Percentiles rank a stretch among this genome's conserved stretches.
These are phyloP conservation scores for Syzygium grande DNA, from an alignment of 345 rosid species.

Conservation along the genomic window DNA sequence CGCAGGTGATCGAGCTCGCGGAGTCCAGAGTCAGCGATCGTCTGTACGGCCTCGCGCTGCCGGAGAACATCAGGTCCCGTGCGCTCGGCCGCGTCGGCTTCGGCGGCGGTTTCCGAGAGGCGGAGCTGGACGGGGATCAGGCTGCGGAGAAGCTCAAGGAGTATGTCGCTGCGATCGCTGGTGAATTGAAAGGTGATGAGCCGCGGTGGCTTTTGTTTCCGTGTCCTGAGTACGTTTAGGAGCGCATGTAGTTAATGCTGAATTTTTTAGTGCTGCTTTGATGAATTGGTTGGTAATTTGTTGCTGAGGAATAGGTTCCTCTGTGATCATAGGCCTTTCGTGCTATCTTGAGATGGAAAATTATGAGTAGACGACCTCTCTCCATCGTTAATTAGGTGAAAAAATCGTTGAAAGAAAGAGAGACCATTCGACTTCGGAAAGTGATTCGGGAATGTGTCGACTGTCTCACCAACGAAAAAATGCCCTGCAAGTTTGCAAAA, in stretches of 20 bases:
- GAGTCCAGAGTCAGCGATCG: constrained; percentile 43
- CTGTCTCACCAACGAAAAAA: neutral
- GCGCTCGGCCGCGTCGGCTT: constrained; percentile 38
- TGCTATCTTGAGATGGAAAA: neutral
- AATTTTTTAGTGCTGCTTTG: neutral
- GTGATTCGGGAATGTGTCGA: neutral
- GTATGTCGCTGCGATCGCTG: constrained; percentile 54
- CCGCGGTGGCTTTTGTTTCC: neutral
- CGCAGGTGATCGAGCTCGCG: constrained; percentile 36
- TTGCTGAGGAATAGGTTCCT: neutral
- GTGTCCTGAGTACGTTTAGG: neutral
- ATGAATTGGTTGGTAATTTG: neutral
- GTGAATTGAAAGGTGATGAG: constrained; percentile 48
- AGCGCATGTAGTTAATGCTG: neutral
- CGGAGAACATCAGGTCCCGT: constrained; percentile 36
- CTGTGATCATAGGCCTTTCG: neutral
- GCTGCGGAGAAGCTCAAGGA: constrained; percentile 30
- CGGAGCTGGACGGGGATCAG: constrained; percentile 21
- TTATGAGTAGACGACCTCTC: neutral
- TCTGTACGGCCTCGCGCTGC: constrained; percentile 54
- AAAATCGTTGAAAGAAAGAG: neutral
- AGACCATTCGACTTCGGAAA: neutral
- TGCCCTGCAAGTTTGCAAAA: neutral
- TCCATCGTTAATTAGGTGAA: neutral
- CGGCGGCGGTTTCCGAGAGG: constrained; percentile 23